Evolutionary conservation across 2,329 filamentous ascomycete genomes (phyloP), one percentile per base, ranked within the genome.

Genomic region (Nigrospora osmanthi): DNA sequence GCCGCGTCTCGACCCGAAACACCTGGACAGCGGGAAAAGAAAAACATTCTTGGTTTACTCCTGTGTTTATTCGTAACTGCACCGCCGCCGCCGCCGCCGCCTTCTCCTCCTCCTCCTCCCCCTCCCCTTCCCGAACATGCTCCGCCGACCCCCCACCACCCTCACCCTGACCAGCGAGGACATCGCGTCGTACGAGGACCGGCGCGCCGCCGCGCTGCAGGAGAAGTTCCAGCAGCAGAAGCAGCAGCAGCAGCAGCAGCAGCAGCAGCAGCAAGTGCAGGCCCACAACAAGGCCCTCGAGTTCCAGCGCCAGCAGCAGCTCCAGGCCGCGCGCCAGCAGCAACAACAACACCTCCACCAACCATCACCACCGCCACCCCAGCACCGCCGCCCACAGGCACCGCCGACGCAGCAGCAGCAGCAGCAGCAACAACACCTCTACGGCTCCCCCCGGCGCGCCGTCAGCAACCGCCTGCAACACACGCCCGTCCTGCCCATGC

Each of bases 81-180:
- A n/a, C n/a, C n/a, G n/a, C n/a, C n/a, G n/a, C n/a, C n/a, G n/a
- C n/a, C n/a, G n/a, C n/a, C n/a, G n/a, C n/a, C n/a, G 19, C 4
- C 19, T 23, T 23, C 19, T 23, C 19, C 19, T 23, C 19, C 2
- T 16, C 13, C 5, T 10, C 7, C 5, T 28, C 5, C 23, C 23
- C 5, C 23, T 2, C 30, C n/a, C 31, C 11, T 6, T 17, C 32
- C n/a, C n/a, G n/a, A 64, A 33, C 9, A 83, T 85, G 81, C 79
- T 85, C 53, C 80, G 81, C 54, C 78, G 84, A 38, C 75, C 79
- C 14, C 75, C 84, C 11, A 89, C 85, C 39, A 76, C 77, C 13
- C 78, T 89, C 50, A 70, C 75, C 44, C 75, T 88, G 51, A 87
- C 83, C 3, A 71, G 79, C 40, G 81, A 86, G 58, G 85, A 89